Base-by-base conservation (phyloP, 345 rosid genomes). In the Garcia nutans region DNA sequence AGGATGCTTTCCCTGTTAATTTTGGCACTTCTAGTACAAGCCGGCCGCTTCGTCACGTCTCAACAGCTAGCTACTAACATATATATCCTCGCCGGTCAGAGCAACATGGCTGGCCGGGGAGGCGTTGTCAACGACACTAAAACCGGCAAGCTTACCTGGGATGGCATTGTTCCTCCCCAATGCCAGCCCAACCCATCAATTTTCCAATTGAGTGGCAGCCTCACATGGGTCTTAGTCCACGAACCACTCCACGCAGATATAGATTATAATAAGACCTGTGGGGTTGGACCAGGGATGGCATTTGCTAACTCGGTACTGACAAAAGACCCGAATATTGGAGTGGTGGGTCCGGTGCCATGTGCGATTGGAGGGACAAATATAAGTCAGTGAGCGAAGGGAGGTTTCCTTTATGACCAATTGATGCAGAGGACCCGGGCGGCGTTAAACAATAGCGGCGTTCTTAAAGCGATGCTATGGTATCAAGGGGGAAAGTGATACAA, bases 81-180 rank as follows among this genome's bases (percentile, higher is more conserved):
- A 31, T 76, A 72, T 41, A 80, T 80, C 52, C 74, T 80, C 3
- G 83, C 83, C 42, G 83, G 83, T 22, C 83, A 80, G 60, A 80
- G 83, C 79, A 80, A 80, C 74, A 80, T 80, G 83, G 83, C 83
- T 54, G 83, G 83, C 28, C 76, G 83, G 5, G 83, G 83, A 44
- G 79, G 83, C 65, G 73, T 79, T 2, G 6, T 60, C 74, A 71
- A 66, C 74, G 10, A 57, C 59, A 66, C 73, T 23, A 49, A 58
- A 31, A 66, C 64, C 65, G 83, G 73, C 3, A 60, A 16, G 6
- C 3, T 41, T 28, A 42, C 55, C 24, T 80, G 83, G 83, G 79
- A 80, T 33, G 70, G 83, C 12, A 17, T 60, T 45, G 83, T 80
- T 1, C 83, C 83, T 58, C 67, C 65, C 19, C 79, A 80, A 28